Conservation (phyloP, 2,329 filamentous ascomycete species). For the Bipolaris oryzae region DNA sequence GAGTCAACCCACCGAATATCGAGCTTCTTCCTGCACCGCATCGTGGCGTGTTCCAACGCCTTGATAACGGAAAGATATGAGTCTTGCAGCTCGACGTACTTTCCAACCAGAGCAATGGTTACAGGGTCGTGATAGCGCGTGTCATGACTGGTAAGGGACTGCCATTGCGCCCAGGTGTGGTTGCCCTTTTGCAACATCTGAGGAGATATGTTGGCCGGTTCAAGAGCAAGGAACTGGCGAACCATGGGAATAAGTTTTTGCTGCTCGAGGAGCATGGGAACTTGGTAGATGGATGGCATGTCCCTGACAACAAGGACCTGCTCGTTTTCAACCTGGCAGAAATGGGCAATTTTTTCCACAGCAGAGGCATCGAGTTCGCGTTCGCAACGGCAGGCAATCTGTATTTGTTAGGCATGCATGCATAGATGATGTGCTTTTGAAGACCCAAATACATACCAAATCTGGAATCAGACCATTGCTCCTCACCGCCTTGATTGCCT, state of each 20-base stretch:
- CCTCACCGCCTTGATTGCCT: conserved; percentile 82
- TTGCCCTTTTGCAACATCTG: conserved; percentile 66
- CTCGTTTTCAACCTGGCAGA: conserved; percentile 83
- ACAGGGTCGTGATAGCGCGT: conserved; percentile 72
- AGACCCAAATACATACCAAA: conserved; percentile 56
- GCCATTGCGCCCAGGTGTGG: conserved; percentile 80
- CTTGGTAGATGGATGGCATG: conserved; percentile 90
- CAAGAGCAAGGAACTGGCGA: conserved; percentile 67
- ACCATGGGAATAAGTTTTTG: conserved; percentile 77
- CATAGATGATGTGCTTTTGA: background rate
- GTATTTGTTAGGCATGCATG: conserved; percentile 2
- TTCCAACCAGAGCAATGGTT: conserved; percentile 86
- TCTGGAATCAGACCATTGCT: conserved; percentile 71
- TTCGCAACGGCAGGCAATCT: conserved; percentile 94
- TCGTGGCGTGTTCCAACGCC: conserved; percentile 86
- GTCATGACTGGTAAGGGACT: conserved; percentile 69
- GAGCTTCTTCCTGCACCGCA: conserved; percentile 81
- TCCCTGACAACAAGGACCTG: conserved; percentile 89
- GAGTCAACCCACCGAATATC: conserved; percentile 86
- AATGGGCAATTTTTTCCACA: conserved; percentile 84
- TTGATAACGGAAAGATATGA: conserved; percentile 86
- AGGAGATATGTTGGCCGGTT: conserved; percentile 60
- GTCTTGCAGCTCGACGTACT: conserved; percentile 85
- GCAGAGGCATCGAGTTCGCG: conserved; percentile 73
- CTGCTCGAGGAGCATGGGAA: conserved; percentile 86